Evolutionary conservation across 345 rosid genomes (phyloP).

Genomic region (Combretum micranthum): DNA sequence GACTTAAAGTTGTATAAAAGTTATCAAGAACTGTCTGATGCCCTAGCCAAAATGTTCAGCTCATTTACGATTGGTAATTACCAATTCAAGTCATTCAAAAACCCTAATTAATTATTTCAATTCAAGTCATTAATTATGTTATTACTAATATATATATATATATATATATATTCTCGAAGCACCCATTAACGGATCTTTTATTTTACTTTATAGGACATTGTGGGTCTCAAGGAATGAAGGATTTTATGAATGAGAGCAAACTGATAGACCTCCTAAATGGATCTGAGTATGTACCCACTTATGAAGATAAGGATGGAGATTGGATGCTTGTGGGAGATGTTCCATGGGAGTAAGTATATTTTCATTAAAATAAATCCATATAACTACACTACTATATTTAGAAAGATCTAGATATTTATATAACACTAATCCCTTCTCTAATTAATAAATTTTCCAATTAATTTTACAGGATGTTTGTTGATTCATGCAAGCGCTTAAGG

Average conservation of each 20-base stretch:
- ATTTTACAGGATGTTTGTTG: slow-evolving; percentile 54
- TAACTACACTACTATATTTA: neutral
- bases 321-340: slow-evolving; percentile 96
- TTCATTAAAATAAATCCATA: neutral
- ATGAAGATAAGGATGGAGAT: slow-evolving; percentile 85
- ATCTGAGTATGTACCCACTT: slow-evolving; percentile 75
- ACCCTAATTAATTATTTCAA: neutral
- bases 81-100: neutral
- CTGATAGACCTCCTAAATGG: slow-evolving; percentile 67
- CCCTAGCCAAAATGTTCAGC: slow-evolving; percentile 75
- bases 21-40: slow-evolving; percentile 63
- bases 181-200: neutral
- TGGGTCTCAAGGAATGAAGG: slow-evolving; percentile 71
- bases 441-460: neutral
- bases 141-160: too few relatives aligned
- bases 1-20: slow-evolving; percentile 70
- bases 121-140: too few relatives aligned
- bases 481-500: slow-evolving; percentile 68
- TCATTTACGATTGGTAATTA: slow-evolving; percentile 65
- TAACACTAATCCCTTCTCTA: neutral
- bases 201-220: slow-evolving; percentile 32
- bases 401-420: neutral
- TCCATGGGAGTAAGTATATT: slow-evolving; percentile 70
- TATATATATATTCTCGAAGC: too few relatives aligned
- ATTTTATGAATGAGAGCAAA: slow-evolving; percentile 80